These are phyloP conservation scores for Trypanosoma vivax DNA, from an alignment of 208 protist genomes.

Conservation along the genomic window DNA sequence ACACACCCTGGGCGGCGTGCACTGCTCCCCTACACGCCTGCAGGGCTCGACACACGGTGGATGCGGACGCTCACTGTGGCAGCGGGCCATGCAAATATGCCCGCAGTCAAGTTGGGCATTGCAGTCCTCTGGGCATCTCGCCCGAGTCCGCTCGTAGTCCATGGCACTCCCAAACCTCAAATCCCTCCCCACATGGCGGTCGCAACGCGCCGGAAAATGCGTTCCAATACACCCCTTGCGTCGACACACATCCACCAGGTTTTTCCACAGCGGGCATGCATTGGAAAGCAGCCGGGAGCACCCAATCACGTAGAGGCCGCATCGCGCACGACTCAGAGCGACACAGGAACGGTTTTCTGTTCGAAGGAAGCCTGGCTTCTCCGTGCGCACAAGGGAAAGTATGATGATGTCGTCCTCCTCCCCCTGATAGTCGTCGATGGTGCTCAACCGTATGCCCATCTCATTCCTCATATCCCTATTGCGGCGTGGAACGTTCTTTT, in stretches of 20 bases:
- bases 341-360: slow-evolving; percentile 16
- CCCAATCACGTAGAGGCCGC: slow-evolving; percentile 16
- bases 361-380: slow-evolving; percentile 10
- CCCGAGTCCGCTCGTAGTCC: not conserved
- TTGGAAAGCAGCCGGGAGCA: slow-evolving; percentile 7
- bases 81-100: not conserved
- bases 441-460: slow-evolving; percentile 16
- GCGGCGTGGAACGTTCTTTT: not conserved
- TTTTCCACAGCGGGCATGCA: not conserved
- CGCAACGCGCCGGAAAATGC: slow-evolving; percentile 4
- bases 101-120: not conserved
- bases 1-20: not conserved
- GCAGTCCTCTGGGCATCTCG: slow-evolving; percentile 1
- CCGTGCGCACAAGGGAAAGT: slow-evolving; percentile 53
- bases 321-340: slow-evolving; percentile 11
- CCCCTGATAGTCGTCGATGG: slow-evolving; percentile 78
- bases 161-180: not conserved
- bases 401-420: slow-evolving; percentile 73
- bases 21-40: not conserved
- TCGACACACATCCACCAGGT: not conserved
- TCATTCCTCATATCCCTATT: not conserved
- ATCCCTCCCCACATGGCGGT: not conserved
- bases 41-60: not conserved
- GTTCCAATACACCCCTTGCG: not conserved
- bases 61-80: slow-evolving; percentile 1